A percentile compares a stretch with the other conserved stretches of the same genome.
Conservation (phyloP, 176 grass and related monocot species). For the Cocos nucifera region DNA sequence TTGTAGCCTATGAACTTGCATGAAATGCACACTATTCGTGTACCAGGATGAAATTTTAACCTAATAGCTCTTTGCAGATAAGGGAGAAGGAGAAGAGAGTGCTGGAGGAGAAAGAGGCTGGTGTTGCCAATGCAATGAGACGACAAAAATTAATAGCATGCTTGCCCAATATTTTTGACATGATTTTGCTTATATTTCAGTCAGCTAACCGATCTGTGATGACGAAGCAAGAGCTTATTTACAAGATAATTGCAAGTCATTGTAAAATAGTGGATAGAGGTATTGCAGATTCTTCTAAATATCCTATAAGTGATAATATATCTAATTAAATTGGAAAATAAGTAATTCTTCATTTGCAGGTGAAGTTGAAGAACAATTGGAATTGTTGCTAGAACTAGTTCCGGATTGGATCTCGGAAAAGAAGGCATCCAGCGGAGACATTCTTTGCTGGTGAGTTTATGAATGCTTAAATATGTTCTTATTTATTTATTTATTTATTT, state of each 20-base stretch:
- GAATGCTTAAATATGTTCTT: not conserved
- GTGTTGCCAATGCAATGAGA: constrained; percentile 38
- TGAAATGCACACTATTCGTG: not conserved
- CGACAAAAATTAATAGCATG: constrained; percentile 57
- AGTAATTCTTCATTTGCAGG: constrained; percentile 16
- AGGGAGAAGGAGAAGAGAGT: constrained; percentile 53
- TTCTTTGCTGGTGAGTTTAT: constrained; percentile 48
- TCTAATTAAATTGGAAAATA: too few species aligned
- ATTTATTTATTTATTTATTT: constrained; percentile 6
- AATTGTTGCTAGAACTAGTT: constrained; percentile 53
- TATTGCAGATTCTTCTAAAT: not conserved
- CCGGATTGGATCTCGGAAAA: constrained; percentile 85
- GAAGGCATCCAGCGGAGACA: constrained; percentile 28
- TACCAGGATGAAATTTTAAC: not conserved
- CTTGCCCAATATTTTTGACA: constrained; percentile 52
- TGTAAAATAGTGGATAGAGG: constrained; percentile 59
- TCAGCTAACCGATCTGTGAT: constrained; percentile 59
- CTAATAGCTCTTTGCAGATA: constrained; percentile 35
- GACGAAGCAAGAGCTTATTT: constrained; percentile 67
- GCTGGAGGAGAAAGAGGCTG: constrained; percentile 37
- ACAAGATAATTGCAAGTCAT: constrained; percentile 58
- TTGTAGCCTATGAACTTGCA: too few species aligned
- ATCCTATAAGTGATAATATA: too few species aligned
- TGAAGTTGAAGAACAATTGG: constrained; percentile 71
- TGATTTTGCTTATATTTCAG: constrained; percentile 49